Base-by-base conservation (phyloP, 208 protist species). In the Crithidia brevicula region DNA sequence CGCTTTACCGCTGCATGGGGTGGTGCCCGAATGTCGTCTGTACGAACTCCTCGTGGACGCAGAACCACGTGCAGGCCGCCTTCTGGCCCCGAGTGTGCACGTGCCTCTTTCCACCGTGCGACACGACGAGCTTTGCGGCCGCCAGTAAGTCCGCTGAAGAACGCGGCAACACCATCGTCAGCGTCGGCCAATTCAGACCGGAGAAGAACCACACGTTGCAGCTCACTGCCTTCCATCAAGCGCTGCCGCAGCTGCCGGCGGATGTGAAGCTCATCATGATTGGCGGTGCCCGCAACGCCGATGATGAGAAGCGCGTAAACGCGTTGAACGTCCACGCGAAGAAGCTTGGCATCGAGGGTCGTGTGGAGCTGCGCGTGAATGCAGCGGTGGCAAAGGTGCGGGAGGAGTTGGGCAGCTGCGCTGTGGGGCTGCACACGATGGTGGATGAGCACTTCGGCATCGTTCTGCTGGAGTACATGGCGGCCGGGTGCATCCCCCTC, bases 381-480 rank as follows among this genome's bases (percentile, higher is more conserved):
- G 77, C 83, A 4, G 28, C 87, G 0, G 91, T 95, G 53, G 6
- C 20, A 15, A 73, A 83, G 16, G 68, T 96, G 28, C 52, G 68
- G 13, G 42, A 70, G n/a, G 63, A 81, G 13, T 77, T 97, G 13
- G 63, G 63, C 11, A 64, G 16, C 3, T 81, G 92, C 56, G 72
- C 66, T 1, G 83, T 98, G 28, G 99, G 98, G 8, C 67, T 99
- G 10, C 98, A 99, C 81, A 99, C 98, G 9, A 99, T 99, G 98
- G 82, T 88, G 58, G 94, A 99, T 61, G 98, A 99, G 74, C 99
- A 99, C 83, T 99, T 99, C 83, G 98, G 99, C 28, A 99, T 99
- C 76, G 94, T 98, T 22, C 72, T 99, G 0, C 94, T 99, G 9
- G 98, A 99, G 74, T 98, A 98, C 67, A 96, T 99, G 34, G 97